A percentile compares a stretch with the other conserved stretches of the same genome.
Conservation (phyloP, 352 stramenopile species). For the Paralagenidium karlingii region DNA sequence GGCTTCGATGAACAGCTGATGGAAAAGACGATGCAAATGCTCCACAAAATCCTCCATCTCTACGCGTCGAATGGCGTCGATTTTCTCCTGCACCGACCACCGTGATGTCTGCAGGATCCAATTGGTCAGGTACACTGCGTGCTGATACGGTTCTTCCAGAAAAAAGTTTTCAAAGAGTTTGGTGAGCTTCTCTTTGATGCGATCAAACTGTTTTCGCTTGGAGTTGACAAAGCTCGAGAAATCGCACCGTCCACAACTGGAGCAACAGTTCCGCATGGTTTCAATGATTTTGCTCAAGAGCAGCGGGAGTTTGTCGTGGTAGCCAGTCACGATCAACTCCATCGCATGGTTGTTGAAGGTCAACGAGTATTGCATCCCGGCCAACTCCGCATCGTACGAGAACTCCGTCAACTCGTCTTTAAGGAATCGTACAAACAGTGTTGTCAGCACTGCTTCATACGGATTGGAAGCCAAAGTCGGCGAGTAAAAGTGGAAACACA, state of each 20-base stretch:
- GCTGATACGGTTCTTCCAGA: constrained; percentile 85
- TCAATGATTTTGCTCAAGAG: constrained; percentile 66
- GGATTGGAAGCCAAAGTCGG: constrained; percentile 37
- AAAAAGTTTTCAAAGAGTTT: constrained; percentile 84
- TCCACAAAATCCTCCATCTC: constrained; percentile 28
- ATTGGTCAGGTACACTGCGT: constrained; percentile 68
- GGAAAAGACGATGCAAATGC: constrained; percentile 46
- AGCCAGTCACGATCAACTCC: constrained; percentile 76
- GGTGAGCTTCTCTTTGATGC: constrained; percentile 74
- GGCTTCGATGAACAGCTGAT: constrained; percentile 51
- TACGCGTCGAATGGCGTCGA: constrained; percentile 48
- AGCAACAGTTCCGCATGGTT: no score
- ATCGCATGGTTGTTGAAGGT: constrained; percentile 50
- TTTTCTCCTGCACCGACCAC: constrained; percentile 82
- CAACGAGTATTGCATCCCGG: constrained; percentile 65
- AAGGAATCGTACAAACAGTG: constrained; percentile 57
- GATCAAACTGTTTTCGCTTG: constrained; percentile 39
- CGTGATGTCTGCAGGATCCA: constrained; percentile 59
- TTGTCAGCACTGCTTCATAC: constrained; percentile 56
- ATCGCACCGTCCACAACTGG: no score
- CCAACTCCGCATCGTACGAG: constrained; percentile 62
- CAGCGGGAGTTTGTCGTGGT: constrained; percentile 82
- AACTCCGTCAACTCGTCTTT: constrained; percentile 81
- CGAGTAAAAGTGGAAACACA: constrained; percentile 68
- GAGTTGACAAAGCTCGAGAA: no score